Base-by-base conservation (phyloP, 2,329 filamentous ascomycete species). In the Neonectria sp. region DNA sequence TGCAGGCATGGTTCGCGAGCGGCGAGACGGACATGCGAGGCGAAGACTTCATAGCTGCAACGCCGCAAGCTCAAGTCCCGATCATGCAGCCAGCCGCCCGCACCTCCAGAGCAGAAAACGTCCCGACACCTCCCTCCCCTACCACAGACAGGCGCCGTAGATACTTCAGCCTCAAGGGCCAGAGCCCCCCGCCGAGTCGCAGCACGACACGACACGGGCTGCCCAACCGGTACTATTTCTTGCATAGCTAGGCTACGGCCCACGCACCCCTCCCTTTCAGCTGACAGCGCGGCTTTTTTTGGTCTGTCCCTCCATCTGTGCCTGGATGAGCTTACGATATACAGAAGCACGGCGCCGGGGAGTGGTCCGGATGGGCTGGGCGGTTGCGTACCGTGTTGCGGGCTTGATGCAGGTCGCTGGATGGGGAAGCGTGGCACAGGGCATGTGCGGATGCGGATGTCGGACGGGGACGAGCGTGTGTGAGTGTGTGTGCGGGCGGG, bases 381-480 rank as follows among this genome's bases (percentile, higher is more conserved):
- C 43, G 27, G 40, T 55, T 56, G 61, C 49, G 33, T 55, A 45
- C 51, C 51, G 60, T 58, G 55, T 70, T 56, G 60, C 59, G 68
- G 67, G 61, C 62, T 60, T 57, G 71, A 75, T 76, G 74, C 74
- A 75, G 33, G 71, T 76, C 74, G 74, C 74, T 74, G 48, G 66
- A 76, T 71, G 51, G 55, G 74, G 74, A 73, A 73, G 64, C 58
- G 43, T 67, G 63, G 68, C 62, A 68, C 72, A 75, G 73, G 74
- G 74, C 60, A 67, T 56, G 52, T 64, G 68, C 63, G 60, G 67
- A 60, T 69, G 65, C 62, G 69, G 61, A 62, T 31, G 55, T 63
- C 59, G 56, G 63, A 57, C 53, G 48, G 58, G 37, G 63, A 71
- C 68, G 62, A 51, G 62, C 33, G 58, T 52, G 51, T 65, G 60